Conservation (phyloP, 2,329 filamentous ascomycete genomes). For the Pseudopithomyces chartarum region DNA sequence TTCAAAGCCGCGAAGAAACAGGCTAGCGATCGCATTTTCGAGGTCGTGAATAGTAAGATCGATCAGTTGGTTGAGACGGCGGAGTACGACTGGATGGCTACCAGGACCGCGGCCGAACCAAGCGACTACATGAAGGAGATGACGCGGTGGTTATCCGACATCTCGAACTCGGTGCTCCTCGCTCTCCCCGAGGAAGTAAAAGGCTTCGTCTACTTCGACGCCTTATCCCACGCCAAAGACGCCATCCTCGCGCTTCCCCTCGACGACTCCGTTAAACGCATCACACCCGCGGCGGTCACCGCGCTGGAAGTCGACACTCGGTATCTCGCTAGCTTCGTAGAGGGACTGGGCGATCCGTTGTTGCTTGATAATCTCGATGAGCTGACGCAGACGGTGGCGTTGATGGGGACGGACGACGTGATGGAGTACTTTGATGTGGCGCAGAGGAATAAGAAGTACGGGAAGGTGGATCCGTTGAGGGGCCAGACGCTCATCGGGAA, state of each 20-base stretch:
- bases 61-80: slow-evolving; percentile 96
- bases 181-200: slow-evolving; percentile 96
- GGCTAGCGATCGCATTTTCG: slow-evolving; percentile 96
- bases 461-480: slow-evolving; percentile 87
- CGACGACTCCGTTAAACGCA: slow-evolving; percentile 77
- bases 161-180: slow-evolving; percentile 93
- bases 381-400: slow-evolving; percentile 85
- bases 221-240: slow-evolving; percentile 85
- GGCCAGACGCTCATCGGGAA: slow-evolving; percentile 92
- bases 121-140: slow-evolving; percentile 96
- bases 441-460: slow-evolving; percentile 89
- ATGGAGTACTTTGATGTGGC: slow-evolving; percentile 96
- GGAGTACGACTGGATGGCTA: slow-evolving; percentile 87
- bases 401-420: slow-evolving; percentile 86
- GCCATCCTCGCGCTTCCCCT: slow-evolving; percentile 82
- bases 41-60: slow-evolving; percentile 98
- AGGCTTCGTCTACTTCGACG: slow-evolving; percentile 96
- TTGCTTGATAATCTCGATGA: slow-evolving; percentile 89
- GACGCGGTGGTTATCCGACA: slow-evolving; percentile 89
- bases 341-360: slow-evolving; percentile 84
- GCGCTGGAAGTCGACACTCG: slow-evolving; percentile 82
- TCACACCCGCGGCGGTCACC: slow-evolving; percentile 83
- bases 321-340: slow-evolving; percentile 85
- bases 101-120: slow-evolving; percentile 69
- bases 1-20: slow-evolving; percentile 93